Conservation (phyloP, 495 filamentous ascomycete species). For the Xanthoparmelia taractica region DNA sequence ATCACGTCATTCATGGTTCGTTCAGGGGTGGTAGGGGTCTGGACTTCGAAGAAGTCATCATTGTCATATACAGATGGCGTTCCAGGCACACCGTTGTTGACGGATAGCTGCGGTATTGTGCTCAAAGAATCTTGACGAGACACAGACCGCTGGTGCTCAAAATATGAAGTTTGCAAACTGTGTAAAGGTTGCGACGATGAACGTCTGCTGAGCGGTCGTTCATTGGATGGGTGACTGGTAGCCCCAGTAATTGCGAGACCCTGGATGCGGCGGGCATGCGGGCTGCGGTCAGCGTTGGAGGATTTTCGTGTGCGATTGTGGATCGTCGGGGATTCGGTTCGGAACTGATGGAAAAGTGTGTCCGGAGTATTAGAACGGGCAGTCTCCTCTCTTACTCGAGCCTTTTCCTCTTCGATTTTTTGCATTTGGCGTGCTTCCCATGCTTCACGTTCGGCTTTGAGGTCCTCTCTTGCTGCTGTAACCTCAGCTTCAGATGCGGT, state of each 20-base stretch:
- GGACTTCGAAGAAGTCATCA: conserved; percentile 55
- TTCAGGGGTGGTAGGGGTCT: conserved; percentile 56
- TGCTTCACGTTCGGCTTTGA: conserved; percentile 61
- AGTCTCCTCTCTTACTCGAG: conserved; percentile 62
- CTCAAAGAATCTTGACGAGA: conserved; percentile 34
- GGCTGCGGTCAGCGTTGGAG: conserved; percentile 33
- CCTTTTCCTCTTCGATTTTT: conserved; percentile 63
- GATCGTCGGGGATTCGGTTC: conserved; percentile 42
- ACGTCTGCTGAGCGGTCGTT: conserved; percentile 40
- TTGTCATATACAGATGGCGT: conserved; percentile 55
- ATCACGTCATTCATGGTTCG: conserved; percentile 79
- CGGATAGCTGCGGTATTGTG: conserved; percentile 30
- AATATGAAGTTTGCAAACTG: conserved; percentile 34
- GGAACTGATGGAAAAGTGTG: conserved; percentile 39
- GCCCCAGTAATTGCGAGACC: conserved; percentile 33
- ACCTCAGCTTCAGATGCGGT: conserved; percentile 59
- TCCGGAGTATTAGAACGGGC: conserved; percentile 26
- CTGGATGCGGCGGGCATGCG: conserved; percentile 27
- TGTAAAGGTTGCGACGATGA: conserved; percentile 41
- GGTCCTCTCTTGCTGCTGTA: conserved; percentile 49
- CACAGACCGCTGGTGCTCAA: conserved; percentile 40
- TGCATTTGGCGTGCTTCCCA: conserved; percentile 54
- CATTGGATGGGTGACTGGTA: conserved; percentile 17
- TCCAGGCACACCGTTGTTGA: conserved; percentile 34
- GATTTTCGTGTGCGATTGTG: conserved; percentile 41